Conservation (phyloP, 345 rosid genomes). For the Angophora floribunda region DNA sequence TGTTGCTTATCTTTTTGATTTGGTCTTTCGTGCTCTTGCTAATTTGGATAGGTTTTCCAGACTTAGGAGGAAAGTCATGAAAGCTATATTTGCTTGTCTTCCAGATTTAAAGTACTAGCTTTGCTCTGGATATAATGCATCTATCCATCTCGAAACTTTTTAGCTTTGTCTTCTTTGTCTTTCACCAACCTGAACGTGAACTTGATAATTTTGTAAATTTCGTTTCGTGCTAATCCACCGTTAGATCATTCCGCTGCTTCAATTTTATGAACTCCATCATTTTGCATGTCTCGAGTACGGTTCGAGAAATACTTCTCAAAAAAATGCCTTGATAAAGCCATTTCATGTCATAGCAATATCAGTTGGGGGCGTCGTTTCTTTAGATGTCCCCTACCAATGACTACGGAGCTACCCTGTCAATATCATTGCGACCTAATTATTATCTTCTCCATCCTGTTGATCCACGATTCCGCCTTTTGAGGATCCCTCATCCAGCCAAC, state of each 20-base stretch:
- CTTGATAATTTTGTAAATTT: no score
- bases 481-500: neutral
- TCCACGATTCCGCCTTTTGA: neutral
- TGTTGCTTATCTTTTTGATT: neutral
- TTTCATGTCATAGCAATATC: neutral
- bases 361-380: neutral
- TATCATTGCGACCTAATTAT: neutral
- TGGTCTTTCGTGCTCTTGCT: neutral
- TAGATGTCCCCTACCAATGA: neutral
- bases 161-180: neutral
- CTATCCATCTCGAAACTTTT: neutral
- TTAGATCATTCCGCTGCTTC: neutral
- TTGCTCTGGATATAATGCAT: neutral
- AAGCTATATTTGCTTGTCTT: neutral
- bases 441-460: neutral
- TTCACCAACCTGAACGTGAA: neutral
- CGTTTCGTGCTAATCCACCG: neutral
- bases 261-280: neutral
- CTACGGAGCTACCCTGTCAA: neutral
- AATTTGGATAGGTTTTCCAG: neutral
- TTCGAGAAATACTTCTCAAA: neutral
- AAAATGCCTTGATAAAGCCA: neutral
- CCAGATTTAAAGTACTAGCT: neutral
- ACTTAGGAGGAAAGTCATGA: neutral
- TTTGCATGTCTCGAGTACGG: neutral